These are phyloP conservation scores for Trichaptum fuscoviolaceum DNA, from an alignment of 768 basidiomycete genomes.

Conservation along the genomic window DNA sequence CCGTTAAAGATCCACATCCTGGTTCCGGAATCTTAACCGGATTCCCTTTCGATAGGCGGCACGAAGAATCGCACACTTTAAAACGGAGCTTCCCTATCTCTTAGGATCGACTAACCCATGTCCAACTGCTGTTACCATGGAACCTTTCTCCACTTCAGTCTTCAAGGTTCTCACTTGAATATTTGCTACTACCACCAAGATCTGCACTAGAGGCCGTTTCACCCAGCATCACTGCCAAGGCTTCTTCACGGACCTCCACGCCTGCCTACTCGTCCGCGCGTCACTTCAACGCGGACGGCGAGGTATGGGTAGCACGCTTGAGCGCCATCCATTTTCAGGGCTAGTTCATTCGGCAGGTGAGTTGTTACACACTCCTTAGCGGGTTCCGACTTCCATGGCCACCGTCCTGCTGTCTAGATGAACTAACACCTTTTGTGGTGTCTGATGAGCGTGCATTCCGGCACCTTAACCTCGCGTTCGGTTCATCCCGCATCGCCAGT, in stretches of 20 bases:
- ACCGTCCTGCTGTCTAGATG: conserved; percentile 86
- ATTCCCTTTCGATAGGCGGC: conserved; percentile 73
- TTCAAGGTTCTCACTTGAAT: conserved; percentile 83
- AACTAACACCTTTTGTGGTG: conserved; percentile 59
- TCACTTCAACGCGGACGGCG: conserved; percentile 70
- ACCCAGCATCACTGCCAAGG: conserved; percentile 70
- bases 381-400: conserved; percentile 83
- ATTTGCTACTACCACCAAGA: conserved; percentile 89
- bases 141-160: conserved; percentile 88
- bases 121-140: conserved; percentile 84
- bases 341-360: conserved; percentile 89
- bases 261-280: conserved; percentile 71
- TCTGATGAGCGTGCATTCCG: conserved; percentile 33
- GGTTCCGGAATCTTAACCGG: conserved; percentile 76
- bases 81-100: conserved; percentile 66
- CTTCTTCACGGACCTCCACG: conserved; percentile 77
- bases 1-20: conserved; percentile 66
- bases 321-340: conserved; percentile 91
- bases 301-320: conserved; percentile 83
- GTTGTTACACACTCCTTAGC: conserved; percentile 87
- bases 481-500: conserved; percentile 68
- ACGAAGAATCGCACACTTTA: conserved; percentile 58
- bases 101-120: conserved; percentile 73
- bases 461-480: conserved; percentile 39
- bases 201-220: conserved; percentile 79